These are phyloP conservation scores for Blastocystis sp. DNA, from an alignment of 352 stramenopile species.

Conservation along the genomic window DNA sequence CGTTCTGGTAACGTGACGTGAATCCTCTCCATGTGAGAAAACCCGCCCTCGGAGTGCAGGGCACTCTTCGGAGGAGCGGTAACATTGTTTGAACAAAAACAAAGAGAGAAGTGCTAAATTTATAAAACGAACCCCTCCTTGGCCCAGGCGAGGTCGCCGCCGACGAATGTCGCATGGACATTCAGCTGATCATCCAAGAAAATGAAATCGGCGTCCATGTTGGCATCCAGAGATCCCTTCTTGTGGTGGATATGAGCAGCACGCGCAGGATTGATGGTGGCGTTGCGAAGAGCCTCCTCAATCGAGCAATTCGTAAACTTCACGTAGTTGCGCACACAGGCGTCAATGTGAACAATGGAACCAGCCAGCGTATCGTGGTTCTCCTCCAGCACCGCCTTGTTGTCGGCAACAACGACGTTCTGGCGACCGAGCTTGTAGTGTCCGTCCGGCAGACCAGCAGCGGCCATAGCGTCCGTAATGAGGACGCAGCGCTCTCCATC, in stretches of 20 bases:
- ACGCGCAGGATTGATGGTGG: constrained; percentile 69
- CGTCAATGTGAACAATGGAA: constrained; percentile 72
- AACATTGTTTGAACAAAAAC: constrained; percentile 41
- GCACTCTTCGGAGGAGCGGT: not conserved
- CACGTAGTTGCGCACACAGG: constrained; percentile 69
- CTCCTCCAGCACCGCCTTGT: constrained; percentile 62
- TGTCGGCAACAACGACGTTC: constrained; percentile 64
- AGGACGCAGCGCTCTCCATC: constrained; percentile 72
- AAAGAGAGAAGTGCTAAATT: constrained; percentile 16
- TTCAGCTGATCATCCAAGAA: constrained; percentile 68
- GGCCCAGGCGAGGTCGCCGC: constrained; percentile 60
- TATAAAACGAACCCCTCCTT: constrained; percentile 58
- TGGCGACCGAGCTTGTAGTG: constrained; percentile 69
- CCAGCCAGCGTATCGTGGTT: constrained; percentile 72
- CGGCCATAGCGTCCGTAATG: constrained; percentile 71
- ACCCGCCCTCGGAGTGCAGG: not conserved
- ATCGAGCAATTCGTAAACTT: constrained; percentile 72
- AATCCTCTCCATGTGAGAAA: not conserved
- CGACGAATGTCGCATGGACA: constrained; percentile 70
- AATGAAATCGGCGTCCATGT: constrained; percentile 71
- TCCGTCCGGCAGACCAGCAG: constrained; percentile 70
- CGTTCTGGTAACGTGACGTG: not conserved
- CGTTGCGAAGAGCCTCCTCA: constrained; percentile 68
- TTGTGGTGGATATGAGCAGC: constrained; percentile 65
- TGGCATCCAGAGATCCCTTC: constrained; percentile 70